phyloP scores from a whole-genome alignment of 2,329 filamentous ascomycete genomes.

The Fusarium drepaniforme region DNA sequence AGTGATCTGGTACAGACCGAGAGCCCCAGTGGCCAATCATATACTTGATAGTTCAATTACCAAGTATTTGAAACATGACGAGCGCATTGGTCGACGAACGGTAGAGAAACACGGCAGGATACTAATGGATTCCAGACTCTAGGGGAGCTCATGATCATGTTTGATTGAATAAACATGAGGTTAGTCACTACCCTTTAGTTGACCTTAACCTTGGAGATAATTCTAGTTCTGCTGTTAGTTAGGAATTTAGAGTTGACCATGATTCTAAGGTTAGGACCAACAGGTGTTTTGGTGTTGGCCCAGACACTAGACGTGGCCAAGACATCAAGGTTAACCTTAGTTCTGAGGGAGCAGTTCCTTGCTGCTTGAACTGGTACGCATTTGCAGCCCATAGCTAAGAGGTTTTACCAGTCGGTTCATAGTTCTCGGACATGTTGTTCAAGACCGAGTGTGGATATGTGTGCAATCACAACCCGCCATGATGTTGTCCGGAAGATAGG shows the following conservation, averaged over 20 bases:
- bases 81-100: neutral
- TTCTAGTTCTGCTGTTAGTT: neutral
- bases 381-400: neutral
- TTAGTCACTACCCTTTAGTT: neutral
- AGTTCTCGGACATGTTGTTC: neutral
- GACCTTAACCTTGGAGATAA: neutral
- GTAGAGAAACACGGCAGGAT: neutral
- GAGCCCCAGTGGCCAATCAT: neutral
- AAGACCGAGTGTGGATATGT: neutral
- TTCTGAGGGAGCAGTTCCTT: neutral
- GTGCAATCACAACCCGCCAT: neutral
- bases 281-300: neutral
- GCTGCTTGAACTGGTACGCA: neutral
- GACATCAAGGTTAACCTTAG: neutral
- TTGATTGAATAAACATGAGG: neutral
- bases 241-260: neutral
- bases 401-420: neutral
- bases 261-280: neutral
- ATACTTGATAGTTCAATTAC: neutral
- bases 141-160: accelerated
- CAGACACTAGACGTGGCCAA: neutral
- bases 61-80: neutral
- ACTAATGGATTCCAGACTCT: neutral
- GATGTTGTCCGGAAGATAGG: neutral
- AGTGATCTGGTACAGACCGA: neutral